Base-by-base conservation (phyloP, 192 early-diverging fungal species). In the Coemansia sp. region DNA sequence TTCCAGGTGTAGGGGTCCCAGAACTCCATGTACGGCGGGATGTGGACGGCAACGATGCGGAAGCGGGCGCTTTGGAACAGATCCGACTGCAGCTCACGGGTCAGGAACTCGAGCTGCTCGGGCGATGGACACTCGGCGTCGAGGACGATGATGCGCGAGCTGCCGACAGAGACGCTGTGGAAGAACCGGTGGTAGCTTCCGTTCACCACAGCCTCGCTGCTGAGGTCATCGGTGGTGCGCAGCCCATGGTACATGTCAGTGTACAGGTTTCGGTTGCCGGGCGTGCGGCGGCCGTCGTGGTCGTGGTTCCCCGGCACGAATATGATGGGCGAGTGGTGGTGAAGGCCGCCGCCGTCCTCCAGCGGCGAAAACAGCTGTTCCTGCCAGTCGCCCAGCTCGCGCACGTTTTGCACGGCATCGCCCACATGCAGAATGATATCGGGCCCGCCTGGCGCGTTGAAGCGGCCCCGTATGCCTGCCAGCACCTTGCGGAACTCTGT, bases 301-400 rank as follows among this genome's bases (percentile, higher is more conserved):
- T 88, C 86, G 44, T 88, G 86, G 57, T 88, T 88, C 17, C 86
- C 86, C 14, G 84, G 86, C 8, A 78, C 80, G 66, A 84, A 86
- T 35, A 85, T 82, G 23, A 82, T 30, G 3, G 86, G 83, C 7
- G 67, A 64, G 0, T 38, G 62, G 58, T 86, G 84, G 0, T 64
- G 72, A n/a, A 80, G 60, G 11, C 50, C 60, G 47, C 54, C 59
- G n/a, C 64, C 67, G 29, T 78, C 58, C 1, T 80, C 80, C 21
- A 88, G 31, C 7, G 86, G 86, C 40, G 79, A 69, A 21, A 73
- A 73, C 48, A 86, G 71, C 47, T 88, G 82, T 1, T 67, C 80
- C 33, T 88, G 83, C 86, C 86, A 88, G 47, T 85, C 80, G 29
- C 65, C 66, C 17, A 86, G 51, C 18, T 67, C 75, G 0, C 51